Base-by-base conservation (phyloP, 495 filamentous ascomycete species). In the Hyaloscypha variabilis region DNA sequence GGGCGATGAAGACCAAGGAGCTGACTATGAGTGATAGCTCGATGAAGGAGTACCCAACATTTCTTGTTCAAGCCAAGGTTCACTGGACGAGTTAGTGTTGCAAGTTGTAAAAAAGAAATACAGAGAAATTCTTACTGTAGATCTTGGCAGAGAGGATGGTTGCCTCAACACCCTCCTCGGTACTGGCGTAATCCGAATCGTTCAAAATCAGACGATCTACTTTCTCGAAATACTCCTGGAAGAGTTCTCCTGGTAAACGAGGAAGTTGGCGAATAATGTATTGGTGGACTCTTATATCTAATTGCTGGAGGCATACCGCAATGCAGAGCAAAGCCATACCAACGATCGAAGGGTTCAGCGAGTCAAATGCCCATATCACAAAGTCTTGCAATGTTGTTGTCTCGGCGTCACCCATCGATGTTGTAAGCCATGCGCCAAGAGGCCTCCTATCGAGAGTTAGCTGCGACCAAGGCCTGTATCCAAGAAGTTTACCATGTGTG, bases 1-100 rank as follows among this genome's bases (percentile, higher is more conserved):
- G 51, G 64, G 10, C 56, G 30, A 55, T 66, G 64, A 24, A 61
- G 42, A 3, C 64, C 64, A 25, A 66, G 56, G 6, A 66, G 64
- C 24, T 66, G 64, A 24, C 26, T 34, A 51, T 66, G 51, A 8
- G 50, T 11, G 25, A 66, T 61, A 19, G 57, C 57, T 61, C 50
- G 64, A 34, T 66, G 64, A 17, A 46, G 26, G 6, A 66, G 49
- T 25, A 60, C 11, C 64, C 64, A 66, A 29, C 13, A 17, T 23
- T 54, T 61, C 30, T 26, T 60, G 19, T 39, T 23, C 57, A 60
- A 21, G 25, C 64, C 64, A 29, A 66, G 64, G 46, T 66, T 66
- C 64, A 66, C 30, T 34, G 30, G 30, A 34, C n/a, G 10, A 34
- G 30, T 34, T 10, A 34, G 30, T 10, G 10, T 34, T 34, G 30